phyloP scores from a whole-genome alignment of 2,329 filamentous ascomycete species.

The Aspergillus sclerotialis region DNA sequence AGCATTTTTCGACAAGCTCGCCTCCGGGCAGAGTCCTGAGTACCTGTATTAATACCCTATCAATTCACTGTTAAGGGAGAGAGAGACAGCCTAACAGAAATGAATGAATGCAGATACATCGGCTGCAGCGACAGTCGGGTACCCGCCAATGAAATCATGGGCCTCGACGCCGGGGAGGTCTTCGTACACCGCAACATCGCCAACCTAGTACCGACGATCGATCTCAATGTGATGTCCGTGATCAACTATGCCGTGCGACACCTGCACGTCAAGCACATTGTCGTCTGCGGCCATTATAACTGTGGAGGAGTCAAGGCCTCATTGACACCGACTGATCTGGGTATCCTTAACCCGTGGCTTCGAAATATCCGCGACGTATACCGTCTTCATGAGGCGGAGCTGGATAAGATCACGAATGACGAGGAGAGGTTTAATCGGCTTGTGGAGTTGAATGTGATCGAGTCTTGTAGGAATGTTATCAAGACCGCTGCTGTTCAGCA shows the following conservation, averaged over 20 bases:
- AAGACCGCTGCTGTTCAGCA: too few species aligned
- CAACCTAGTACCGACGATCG: slow-evolving; percentile 68
- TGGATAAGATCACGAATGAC: slow-evolving; percentile 41
- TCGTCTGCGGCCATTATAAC: slow-evolving; percentile 55
- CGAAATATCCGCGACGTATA: slow-evolving; percentile 65
- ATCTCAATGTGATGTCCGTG: slow-evolving; percentile 67
- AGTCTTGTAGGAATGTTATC: too few species aligned
- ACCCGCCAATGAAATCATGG: slow-evolving; percentile 74
- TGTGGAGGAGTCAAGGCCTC: slow-evolving; percentile 54
- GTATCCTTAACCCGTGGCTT: slow-evolving; percentile 56
- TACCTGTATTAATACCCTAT: too few species aligned
- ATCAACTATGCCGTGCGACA: slow-evolving; percentile 72
- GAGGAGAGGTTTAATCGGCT: too few species aligned
- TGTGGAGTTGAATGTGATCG: too few species aligned
- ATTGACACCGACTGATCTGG: slow-evolving; percentile 50
- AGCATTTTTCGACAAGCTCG: too few species aligned
- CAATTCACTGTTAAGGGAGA: too few species aligned
- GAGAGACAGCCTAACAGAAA: too few species aligned
- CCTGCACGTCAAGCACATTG: slow-evolving; percentile 59
- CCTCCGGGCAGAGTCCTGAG: too few species aligned
- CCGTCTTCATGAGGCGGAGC: slow-evolving; percentile 47
- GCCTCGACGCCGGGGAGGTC: slow-evolving; percentile 72
- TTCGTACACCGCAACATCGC: slow-evolving; percentile 90
- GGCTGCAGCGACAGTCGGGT: slow-evolving; percentile 82
- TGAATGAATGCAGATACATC: too few species aligned